Percentiles rank a stretch among this genome's conserved stretches.
Conservation (phyloP, 1,139 yeast genomes). For the Tardiomyces depauwii region DNA sequence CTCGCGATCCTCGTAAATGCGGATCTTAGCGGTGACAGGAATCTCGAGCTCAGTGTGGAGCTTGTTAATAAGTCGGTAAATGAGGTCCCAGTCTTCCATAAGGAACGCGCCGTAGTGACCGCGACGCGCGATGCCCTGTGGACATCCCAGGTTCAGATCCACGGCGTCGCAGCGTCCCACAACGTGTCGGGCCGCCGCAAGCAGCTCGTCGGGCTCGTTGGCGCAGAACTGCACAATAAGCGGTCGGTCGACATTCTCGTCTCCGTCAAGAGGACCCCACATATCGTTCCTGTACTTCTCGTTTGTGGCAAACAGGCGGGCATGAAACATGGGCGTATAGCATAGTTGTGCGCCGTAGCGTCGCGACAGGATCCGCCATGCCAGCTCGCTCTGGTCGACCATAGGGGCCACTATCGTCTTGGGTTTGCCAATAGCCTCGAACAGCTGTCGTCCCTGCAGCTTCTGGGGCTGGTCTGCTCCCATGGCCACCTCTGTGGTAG, state of each 20-base stretch:
- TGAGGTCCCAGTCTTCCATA: slow-evolving; percentile 94
- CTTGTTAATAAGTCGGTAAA: slow-evolving; percentile 56
- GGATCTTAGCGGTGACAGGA: slow-evolving; percentile 93
- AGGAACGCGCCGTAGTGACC: slow-evolving; percentile 93
- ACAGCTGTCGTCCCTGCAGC: slow-evolving; percentile 57
- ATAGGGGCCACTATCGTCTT: slow-evolving; percentile 90
- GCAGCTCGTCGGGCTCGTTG: slow-evolving; percentile 75
- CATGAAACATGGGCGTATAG: slow-evolving; percentile 96
- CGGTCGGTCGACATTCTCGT: slow-evolving; percentile 56
- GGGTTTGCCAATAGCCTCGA: slow-evolving; percentile 60
- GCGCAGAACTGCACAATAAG: slow-evolving; percentile 92
- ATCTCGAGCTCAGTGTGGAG: slow-evolving; percentile 63
- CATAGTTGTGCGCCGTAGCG: slow-evolving; percentile 88
- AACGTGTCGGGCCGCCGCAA: slow-evolving; percentile 73
- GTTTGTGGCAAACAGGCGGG: slow-evolving; percentile 76
- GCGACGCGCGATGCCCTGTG: slow-evolving; percentile 91
- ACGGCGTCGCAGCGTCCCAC: slow-evolving; percentile 89
- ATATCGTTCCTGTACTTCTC: slow-evolving; percentile 68
- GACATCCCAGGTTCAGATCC: slow-evolving; percentile 92
- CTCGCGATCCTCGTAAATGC: slow-evolving; percentile 78
- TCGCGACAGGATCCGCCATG: slow-evolving; percentile 86
- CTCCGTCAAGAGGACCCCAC: slow-evolving; percentile 74
- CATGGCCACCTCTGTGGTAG: neutral
- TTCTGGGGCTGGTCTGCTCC: slow-evolving; percentile 11
- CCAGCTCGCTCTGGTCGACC: slow-evolving; percentile 96